phyloP scores from a whole-genome alignment of 352 stramenopile species.

The Phytophthora fragariaefolia region DNA sequence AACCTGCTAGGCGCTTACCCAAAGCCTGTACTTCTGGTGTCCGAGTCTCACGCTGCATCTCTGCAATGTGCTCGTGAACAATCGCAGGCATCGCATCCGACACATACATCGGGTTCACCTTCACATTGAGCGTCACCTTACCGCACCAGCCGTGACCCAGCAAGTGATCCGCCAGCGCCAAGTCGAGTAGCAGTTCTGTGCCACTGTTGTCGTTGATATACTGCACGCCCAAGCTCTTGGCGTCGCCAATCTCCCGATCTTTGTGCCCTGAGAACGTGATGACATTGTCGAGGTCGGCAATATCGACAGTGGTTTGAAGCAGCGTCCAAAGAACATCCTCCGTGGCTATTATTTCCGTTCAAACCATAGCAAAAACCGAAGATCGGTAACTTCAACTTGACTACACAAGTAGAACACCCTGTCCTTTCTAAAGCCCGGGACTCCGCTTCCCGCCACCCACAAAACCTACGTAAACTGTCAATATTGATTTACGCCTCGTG shows the following conservation, averaged over 20 bases:
- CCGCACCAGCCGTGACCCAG: conserved; percentile 55
- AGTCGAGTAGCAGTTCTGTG: conserved; percentile 72
- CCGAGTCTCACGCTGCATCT: conserved; percentile 46
- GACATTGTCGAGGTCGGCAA: conserved; percentile 56
- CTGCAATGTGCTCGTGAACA: conserved; percentile 62
- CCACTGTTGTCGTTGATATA: conserved; percentile 87
- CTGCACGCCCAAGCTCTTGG: conserved; percentile 38
- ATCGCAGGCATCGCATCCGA: conserved; percentile 71
- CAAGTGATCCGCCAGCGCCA: conserved; percentile 72
- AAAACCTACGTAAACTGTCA: too few relatives aligned
- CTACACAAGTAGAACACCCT: too few relatives aligned
- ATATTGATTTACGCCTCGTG: too few relatives aligned
- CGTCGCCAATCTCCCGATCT: conserved; percentile 17
- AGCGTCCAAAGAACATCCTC: too few relatives aligned
- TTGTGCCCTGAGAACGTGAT: conserved; percentile 46
- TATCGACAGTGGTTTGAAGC: too few relatives aligned
- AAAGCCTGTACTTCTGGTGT: conserved; percentile 52
- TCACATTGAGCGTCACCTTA: conserved; percentile 76
- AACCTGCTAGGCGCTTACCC: conserved; percentile 44
- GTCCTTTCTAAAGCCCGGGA: too few relatives aligned
- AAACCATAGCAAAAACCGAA: too few relatives aligned
- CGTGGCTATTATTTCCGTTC: too few relatives aligned
- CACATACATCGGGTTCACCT: conserved; percentile 80
- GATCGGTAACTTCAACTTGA: too few relatives aligned
- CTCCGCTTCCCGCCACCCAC: too few relatives aligned